Conservation (phyloP, 345 rosid species). For the Corymbia maculata region DNA sequence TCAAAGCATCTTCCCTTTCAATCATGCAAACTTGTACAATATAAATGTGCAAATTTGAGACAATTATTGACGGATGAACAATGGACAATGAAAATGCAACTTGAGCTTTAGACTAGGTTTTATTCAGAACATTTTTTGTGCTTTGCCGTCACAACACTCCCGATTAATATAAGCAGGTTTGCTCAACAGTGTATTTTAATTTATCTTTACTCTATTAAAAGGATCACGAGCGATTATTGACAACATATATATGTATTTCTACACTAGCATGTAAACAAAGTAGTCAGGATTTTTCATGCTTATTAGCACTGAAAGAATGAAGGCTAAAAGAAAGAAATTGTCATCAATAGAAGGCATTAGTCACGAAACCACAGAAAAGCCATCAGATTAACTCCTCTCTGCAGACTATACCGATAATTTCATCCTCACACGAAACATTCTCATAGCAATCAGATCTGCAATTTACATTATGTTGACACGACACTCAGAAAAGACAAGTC, state of each 20-base stretch:
- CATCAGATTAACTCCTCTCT: background rate
- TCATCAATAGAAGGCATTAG: background rate
- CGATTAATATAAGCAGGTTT: background rate
- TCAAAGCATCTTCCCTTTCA: background rate
- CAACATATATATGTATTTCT: background rate
- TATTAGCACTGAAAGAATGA: background rate
- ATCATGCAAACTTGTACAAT: background rate
- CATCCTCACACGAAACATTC: background rate
- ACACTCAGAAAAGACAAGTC: background rate
- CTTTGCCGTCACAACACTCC: background rate
- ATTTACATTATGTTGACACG: background rate
- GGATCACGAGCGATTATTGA: background rate
- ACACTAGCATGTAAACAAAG: background rate
- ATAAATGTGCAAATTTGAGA: background rate
- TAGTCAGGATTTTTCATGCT: background rate
- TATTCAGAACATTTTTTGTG: background rate
- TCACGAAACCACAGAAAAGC: background rate
- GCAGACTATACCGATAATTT: background rate
- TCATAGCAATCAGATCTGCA: background rate
- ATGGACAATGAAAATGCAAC: background rate
- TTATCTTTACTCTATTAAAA: background rate
- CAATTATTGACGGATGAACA: background rate
- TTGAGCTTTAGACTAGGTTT: background rate
- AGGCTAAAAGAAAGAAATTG: background rate
- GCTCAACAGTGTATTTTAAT: background rate